Conservation (phyloP, 257 asterid species). For the Ocimum tenuiflorum region DNA sequence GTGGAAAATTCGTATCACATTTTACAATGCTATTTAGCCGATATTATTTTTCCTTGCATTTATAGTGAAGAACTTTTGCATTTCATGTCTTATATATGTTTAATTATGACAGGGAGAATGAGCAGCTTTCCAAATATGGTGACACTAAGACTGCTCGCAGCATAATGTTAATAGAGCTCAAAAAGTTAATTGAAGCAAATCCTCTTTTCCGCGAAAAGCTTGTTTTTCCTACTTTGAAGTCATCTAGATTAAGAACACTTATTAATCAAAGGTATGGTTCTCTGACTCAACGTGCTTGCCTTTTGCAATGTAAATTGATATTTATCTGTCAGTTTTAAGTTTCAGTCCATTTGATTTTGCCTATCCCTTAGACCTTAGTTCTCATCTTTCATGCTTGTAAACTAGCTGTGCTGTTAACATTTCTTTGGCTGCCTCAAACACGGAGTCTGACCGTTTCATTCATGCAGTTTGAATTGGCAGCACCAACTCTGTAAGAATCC, state of each 20-base stretch:
- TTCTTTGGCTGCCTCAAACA: background rate
- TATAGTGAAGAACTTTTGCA: too few relatives aligned
- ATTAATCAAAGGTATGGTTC: conserved; percentile 78
- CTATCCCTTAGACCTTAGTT: too few relatives aligned
- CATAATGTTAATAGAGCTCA: conserved; percentile 89
- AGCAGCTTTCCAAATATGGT: conserved; percentile 97
- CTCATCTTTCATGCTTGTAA: too few relatives aligned
- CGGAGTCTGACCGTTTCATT: conserved; percentile 9
- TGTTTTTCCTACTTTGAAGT: conserved; percentile 72
- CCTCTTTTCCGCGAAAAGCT: conserved; percentile 97
- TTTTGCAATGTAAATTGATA: too few relatives aligned
- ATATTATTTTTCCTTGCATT: too few relatives aligned
- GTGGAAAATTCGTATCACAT: too few relatives aligned
- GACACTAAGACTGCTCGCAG: conserved; percentile 97
- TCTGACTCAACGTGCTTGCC: background rate
- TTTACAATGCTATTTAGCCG: too few relatives aligned
- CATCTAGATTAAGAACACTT: conserved; percentile 87
- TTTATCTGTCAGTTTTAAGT: too few relatives aligned
- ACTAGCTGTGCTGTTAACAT: too few relatives aligned
- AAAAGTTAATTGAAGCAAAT: conserved; percentile 88
- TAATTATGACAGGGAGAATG: conserved; percentile 68
- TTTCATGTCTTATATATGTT: too few relatives aligned
- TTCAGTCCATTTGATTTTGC: too few relatives aligned
- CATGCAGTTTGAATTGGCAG: conserved; percentile 92
- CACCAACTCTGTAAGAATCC: conserved; percentile 97